Evolutionary conservation across 139 green algal species (phyloP).

Genomic region (Chlorella sp.): DNA sequence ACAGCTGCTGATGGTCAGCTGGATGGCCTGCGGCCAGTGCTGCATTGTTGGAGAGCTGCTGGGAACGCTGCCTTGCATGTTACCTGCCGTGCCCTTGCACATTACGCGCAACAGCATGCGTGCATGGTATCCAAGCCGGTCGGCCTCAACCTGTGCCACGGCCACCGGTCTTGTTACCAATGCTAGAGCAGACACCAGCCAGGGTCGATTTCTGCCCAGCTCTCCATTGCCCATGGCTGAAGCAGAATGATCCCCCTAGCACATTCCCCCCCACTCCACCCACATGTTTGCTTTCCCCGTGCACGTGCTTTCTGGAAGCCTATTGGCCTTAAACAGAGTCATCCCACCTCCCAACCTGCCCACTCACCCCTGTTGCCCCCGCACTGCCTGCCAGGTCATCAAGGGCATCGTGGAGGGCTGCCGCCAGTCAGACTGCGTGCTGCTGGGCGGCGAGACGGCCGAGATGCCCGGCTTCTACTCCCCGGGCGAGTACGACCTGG

Average conservation of each 20-base stretch:
- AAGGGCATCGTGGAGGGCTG: slow-evolving; percentile 98
- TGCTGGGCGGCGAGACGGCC: slow-evolving; percentile 97
- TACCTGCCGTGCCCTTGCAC: no score
- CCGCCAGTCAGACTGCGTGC: slow-evolving; percentile 84
- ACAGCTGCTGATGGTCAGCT: no score
- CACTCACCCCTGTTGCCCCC: not conserved
- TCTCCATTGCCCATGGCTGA: slow-evolving; percentile 11
- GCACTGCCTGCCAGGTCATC: slow-evolving; percentile 74
- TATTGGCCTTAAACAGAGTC: no score
- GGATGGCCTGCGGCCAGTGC: not conserved
- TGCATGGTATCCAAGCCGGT: slow-evolving; percentile 29
- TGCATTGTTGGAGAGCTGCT: no score
- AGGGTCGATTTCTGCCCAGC: slow-evolving; percentile 43
- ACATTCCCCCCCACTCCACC: slow-evolving; percentile 12
- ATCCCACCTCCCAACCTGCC: not conserved
- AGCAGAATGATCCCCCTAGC: slow-evolving; percentile 52
- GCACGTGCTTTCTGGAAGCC: no score
- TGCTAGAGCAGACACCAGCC: slow-evolving; percentile 31
- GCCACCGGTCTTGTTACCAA: slow-evolving; percentile 26
- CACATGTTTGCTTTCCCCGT: no score
- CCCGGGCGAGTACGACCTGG: slow-evolving; percentile 98
- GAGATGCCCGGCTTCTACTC: slow-evolving; percentile 99
- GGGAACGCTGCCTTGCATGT: no score
- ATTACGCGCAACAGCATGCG: no score
- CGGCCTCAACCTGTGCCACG: slow-evolving; percentile 14